Evolutionary conservation across 371 early-diverging fungal genomes (phyloP), one percentile per base, ranked within the genome.

Genomic region (Actinomortierella ambigua): DNA sequence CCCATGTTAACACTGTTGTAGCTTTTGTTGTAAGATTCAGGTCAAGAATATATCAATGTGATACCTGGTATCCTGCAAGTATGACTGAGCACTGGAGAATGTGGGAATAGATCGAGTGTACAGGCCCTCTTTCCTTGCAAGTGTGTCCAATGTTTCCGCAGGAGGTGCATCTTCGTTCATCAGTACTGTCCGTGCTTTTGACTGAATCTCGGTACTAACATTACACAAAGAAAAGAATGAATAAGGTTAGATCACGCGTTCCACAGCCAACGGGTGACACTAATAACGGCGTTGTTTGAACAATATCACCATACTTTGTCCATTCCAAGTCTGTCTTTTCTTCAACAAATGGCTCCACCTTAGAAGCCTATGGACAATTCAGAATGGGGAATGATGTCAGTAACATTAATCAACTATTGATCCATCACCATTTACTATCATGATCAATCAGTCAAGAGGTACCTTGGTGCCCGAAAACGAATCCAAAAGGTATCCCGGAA

Each of bases 141-240:
- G 47, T 22, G 66, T 67, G 20, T 53, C 60, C 17, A 73, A 49
- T 24, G 75, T 63, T n/a, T 73, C 75, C 20, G 52, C 34, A 14
- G 75, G 75, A 6, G 75, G 75, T 3, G 61, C 75, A 39, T 73
- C 75, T 27, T 73, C 75, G 1, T 67, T 63, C 2, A 63, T 52
- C 42, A 67, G 53, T 14, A 63, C 63, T 20, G 63, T 63, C n/a
- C 67, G 50, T 13, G 59, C 18, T 2, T 60, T 56, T 26, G 75
- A 34, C 9, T 39, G 18, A 15, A 50, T 55, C 0, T 63, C 63
- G 18, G 57, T 63, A 61, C n/a, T n/a, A 29, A 20, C 29, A 4
- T 24, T 24, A 4, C 11, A 28, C 27, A 28, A 23, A n/a, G 23
- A 53, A 53, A 11, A 27, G n/a, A 18, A 27, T 17, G 2, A 34